phyloP scores from a whole-genome alignment of 176 grass and related monocot species.

The Ensete ventricosum region DNA sequence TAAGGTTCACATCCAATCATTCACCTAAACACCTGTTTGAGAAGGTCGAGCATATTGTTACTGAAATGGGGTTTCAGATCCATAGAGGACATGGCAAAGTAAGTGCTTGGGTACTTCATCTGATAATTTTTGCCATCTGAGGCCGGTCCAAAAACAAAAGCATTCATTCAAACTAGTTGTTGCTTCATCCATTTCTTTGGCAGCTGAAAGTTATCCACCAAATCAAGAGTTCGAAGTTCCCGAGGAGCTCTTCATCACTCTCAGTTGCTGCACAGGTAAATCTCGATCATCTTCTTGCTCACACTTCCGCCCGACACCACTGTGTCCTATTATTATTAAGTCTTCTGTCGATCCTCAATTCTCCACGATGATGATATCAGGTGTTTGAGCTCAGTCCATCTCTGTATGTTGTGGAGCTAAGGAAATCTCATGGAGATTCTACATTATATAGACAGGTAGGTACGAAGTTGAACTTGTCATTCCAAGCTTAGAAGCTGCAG shows the following conservation, averaged over 20 bases:
- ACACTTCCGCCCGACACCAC: no score
- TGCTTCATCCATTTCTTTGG: conserved; percentile 5
- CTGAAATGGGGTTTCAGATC: conserved; percentile 41
- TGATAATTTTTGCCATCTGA: neutral
- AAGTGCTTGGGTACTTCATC: neutral
- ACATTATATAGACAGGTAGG: conserved; percentile 79
- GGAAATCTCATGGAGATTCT: conserved; percentile 61
- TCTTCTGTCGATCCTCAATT: no score
- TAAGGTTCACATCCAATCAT: conserved; percentile 67
- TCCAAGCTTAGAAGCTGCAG: neutral
- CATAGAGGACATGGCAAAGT: conserved; percentile 46
- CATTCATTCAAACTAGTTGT: neutral
- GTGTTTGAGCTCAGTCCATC: conserved; percentile 72
- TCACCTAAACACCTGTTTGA: conserved; percentile 40
- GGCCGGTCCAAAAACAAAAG: neutral
- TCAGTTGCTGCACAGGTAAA: conserved; percentile 46
- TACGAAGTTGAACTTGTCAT: conserved; percentile 6
- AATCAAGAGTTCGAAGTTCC: conserved; percentile 13
- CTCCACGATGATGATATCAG: conserved; percentile 21
- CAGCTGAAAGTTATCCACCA: conserved; percentile 51
- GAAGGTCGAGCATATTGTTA: conserved; percentile 43
- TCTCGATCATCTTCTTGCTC: neutral
- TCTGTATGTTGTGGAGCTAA: conserved; percentile 63
- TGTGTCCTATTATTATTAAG: no score
- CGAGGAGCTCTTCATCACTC: conserved; percentile 32